Evolutionary conservation across 257 asterid species (phyloP).

Genomic region (Sherardia arvensis): DNA sequence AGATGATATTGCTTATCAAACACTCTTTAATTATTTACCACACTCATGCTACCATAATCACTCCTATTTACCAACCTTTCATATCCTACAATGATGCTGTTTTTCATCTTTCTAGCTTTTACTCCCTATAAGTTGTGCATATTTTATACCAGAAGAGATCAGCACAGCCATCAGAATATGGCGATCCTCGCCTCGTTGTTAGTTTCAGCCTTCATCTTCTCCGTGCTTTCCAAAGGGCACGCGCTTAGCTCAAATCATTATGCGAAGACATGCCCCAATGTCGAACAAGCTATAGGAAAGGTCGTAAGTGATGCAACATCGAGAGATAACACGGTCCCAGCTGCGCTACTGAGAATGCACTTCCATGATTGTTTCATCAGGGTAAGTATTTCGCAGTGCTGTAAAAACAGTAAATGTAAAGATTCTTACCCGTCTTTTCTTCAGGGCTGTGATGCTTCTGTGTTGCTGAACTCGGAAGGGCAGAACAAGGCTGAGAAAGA

Average conservation of each 20-base stretch:
- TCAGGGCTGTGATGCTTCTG: constrained; percentile 77
- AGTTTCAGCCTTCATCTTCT: constrained; percentile 9
- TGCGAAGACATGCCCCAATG: constrained; percentile 38
- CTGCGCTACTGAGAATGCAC: constrained; percentile 70
- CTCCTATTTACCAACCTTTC: constrained; percentile 9
- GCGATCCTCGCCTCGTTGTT: constrained; percentile 10
- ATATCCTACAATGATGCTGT: background rate
- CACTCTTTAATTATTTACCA: constrained; percentile 17
- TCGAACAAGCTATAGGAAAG: constrained; percentile 33
- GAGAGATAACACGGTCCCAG: constrained; percentile 52
- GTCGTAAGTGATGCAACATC: constrained; percentile 36
- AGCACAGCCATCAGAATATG: background rate
- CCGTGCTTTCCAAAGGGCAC: constrained; percentile 12
- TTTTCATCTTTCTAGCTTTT: background rate
- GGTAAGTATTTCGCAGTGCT: constrained; percentile 21
- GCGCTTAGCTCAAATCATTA: constrained; percentile 31
- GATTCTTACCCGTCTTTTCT: background rate
- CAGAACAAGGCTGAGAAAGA: constrained; percentile 63
- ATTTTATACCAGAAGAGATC: background rate
- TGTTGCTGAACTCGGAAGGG: constrained; percentile 47
- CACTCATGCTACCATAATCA: constrained; percentile 18
- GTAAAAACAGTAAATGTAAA: background rate
- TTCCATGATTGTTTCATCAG: constrained; percentile 81
- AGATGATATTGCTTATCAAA: constrained; percentile 14
- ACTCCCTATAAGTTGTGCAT: constrained; percentile 15